Evolutionary conservation across 1,139 yeast species (phyloP).

Genomic region (Suhomyces chickasaworum): DNA sequence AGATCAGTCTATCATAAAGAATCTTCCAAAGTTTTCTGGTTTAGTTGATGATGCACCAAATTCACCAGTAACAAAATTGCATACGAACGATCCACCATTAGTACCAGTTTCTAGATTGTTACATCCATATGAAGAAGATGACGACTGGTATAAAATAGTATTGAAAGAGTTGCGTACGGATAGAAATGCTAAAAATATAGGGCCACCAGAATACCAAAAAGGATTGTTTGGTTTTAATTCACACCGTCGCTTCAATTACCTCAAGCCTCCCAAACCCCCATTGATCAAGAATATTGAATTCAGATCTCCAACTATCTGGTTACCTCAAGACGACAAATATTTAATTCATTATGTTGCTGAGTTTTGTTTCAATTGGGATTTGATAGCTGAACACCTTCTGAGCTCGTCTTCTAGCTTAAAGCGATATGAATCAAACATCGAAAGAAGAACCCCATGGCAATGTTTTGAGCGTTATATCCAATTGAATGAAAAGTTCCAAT

Average conservation of each 20-base stretch:
- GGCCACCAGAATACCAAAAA: constrained; percentile 51
- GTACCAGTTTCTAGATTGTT: constrained; percentile 63
- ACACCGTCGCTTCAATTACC: constrained; percentile 59
- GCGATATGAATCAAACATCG: constrained; percentile 82
- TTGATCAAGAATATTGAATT: constrained; percentile 72
- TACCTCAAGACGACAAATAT: constrained; percentile 87
- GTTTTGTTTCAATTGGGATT: constrained; percentile 90
- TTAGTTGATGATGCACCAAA: constrained; percentile 37
- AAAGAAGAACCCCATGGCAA: constrained; percentile 97
- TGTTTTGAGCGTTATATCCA: constrained; percentile 96
- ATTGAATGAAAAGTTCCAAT: constrained; percentile 82
- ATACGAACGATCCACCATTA: constrained; percentile 31
- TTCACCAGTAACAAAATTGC: constrained; percentile 17
- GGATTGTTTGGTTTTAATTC: constrained; percentile 61
- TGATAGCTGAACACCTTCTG: constrained; percentile 77
- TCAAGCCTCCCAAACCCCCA: constrained; percentile 90
- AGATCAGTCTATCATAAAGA: constrained; percentile 56
- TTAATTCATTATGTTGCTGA: constrained; percentile 82
- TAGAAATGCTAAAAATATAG: constrained; percentile 16
- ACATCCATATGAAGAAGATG: constrained; percentile 62
- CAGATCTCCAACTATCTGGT: constrained; percentile 92
- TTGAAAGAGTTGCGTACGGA: constrained; percentile 44
- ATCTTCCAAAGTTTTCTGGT: constrained; percentile 57
- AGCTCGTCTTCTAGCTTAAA: constrained; percentile 57
- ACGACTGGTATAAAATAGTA: constrained; percentile 63